Evolutionary conservation across 768 basidiomycete species (phyloP).

Genomic region (Lactarius quietus): DNA sequence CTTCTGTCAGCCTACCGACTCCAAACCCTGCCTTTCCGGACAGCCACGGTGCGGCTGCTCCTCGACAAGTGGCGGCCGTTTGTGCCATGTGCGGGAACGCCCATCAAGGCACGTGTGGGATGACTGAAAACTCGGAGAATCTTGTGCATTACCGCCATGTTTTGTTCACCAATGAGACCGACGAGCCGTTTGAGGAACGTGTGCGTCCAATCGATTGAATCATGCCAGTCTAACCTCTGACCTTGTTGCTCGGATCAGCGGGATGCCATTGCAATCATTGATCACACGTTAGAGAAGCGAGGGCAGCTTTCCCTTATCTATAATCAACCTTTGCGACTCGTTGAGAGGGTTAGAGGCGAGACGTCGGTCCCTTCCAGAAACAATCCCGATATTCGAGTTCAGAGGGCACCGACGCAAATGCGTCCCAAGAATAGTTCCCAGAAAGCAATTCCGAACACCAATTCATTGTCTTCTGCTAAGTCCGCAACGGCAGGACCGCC

Average conservation of each 20-base stretch:
- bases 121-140: constrained; percentile 64
- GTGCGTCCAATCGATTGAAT: constrained; percentile 37
- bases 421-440: not conserved
- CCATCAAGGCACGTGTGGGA: constrained; percentile 46
- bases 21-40: not conserved
- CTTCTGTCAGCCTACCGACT: not conserved
- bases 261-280: constrained; percentile 67
- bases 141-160: constrained; percentile 67
- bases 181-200: constrained; percentile 63
- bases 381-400: not conserved
- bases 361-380: constrained; percentile 14
- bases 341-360: constrained; percentile 33
- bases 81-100: constrained; percentile 62
- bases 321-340: constrained; percentile 60
- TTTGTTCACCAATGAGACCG: constrained; percentile 57
- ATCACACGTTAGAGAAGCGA: constrained; percentile 54
- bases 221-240: constrained; percentile 9
- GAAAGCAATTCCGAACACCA: not conserved
- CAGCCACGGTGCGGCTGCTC: not conserved
- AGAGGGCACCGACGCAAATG: not conserved
- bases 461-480: not conserved
- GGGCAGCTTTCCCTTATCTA: constrained; percentile 54
- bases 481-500: not conserved
- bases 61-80: constrained; percentile 21
- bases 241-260: constrained; percentile 37